Base-by-base conservation (phyloP, 192 early-diverging fungal genomes). In the Backusella mclennaniae region DNA sequence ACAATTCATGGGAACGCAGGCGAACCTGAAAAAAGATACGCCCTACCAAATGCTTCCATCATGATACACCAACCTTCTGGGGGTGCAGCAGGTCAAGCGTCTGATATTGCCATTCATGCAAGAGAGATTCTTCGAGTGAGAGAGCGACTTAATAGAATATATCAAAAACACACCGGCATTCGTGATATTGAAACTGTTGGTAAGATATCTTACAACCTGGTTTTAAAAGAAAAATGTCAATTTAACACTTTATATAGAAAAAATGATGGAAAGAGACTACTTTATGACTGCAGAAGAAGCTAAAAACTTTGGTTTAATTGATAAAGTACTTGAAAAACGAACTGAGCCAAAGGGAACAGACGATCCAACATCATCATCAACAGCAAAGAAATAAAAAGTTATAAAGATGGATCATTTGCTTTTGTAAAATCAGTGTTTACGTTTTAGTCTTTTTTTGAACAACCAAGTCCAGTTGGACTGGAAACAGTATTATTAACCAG, bases 61-160 rank as follows among this genome's bases (percentile, higher is more conserved):
- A 99, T 98, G 98, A 92, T 99, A 63, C 98, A 99, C 80, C 98
- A 99, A 83, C 98, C 98, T 29, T 95, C 92, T 38, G 98, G 98
- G 26, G 96, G 96, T 9, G 96, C 98, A 9, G 85, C 90, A 44
- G 96, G 96, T 31, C 98, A 98, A 83, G 96, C 98, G 0, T 92
- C 92, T 33, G 98, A 99, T 76, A 98, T 99, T 79, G 97, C 95
- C 6, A 99, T 98, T 68, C 98, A 99, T 76, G 96, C 96, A 0
- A 84, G 95, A 6, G 97, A 99, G 85, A 99, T 99, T 42, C 83
- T 99, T 36, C 89, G 94, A 53, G 92, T 95, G 0, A 84, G 96
- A 3, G 90, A 93, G 78, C 82, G 91, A 3, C 82, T 98, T 26
- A 99, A 99, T 78, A 77, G 84, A 29, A 90, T 99, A 23, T 98